These are phyloP conservation scores for Kodamaea hsintzibuensis DNA, from an alignment of 805 yeast genomes.

Conservation along the genomic window DNA sequence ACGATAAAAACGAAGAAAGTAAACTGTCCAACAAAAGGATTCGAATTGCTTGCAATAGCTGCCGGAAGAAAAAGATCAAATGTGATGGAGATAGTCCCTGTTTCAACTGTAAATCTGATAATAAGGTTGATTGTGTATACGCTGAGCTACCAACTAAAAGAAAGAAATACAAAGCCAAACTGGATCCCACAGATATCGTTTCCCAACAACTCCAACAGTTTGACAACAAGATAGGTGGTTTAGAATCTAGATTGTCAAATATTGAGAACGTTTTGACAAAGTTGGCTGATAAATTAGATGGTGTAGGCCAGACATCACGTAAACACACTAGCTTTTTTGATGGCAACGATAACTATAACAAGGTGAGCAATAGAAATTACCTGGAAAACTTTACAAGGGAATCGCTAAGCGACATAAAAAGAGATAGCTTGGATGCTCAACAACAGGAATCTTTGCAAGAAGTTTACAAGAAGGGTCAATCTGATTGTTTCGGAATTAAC, in stretches of 20 bases:
- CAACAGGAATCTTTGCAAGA: not conserved
- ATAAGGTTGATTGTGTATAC: constrained; percentile 23
- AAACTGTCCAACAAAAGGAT: constrained; percentile 13
- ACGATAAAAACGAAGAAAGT: not conserved
- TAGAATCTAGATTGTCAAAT: constrained; percentile 22
- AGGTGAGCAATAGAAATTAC: not conserved
- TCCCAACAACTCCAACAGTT: constrained; percentile 3
- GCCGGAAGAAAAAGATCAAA: constrained; percentile 34
- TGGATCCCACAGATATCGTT: not conserved
- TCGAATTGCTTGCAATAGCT: constrained; percentile 31
- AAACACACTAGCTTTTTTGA: too few relatives aligned
- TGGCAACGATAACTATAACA: not conserved
- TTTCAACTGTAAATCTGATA: constrained; percentile 22
- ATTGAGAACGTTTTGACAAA: constrained; percentile 22
- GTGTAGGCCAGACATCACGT: not conserved
- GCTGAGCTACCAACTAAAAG: constrained; percentile 17
- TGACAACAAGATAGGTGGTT: constrained; percentile 11
- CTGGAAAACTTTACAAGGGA: not conserved
- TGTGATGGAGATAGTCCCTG: constrained; percentile 36
- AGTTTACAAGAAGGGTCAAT: too few relatives aligned
- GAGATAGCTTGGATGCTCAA: not conserved
- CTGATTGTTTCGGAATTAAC: not conserved
- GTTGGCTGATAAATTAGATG: constrained; percentile 22
- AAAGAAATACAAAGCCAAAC: constrained; percentile 1
- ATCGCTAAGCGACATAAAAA: not conserved